Conservation (phyloP, 176 grass and related monocot genomes). For the Secale cereale region DNA sequence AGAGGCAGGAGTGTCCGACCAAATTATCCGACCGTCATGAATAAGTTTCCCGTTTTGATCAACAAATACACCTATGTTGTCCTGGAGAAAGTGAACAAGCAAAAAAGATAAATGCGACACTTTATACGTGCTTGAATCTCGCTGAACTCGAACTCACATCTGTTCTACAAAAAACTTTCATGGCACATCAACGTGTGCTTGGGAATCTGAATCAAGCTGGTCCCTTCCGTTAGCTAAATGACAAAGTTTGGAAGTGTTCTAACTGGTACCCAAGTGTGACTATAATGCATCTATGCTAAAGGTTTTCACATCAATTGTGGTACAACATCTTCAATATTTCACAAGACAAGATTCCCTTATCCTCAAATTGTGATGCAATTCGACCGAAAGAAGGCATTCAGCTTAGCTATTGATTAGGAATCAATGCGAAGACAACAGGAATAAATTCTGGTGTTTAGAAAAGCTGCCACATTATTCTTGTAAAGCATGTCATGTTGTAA, state of each 20-base stretch:
- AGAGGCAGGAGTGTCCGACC: conserved; percentile 78
- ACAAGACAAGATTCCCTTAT: conserved; percentile 18
- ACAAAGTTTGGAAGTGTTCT: background rate
- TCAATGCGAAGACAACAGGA: background rate
- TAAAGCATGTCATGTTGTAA: background rate
- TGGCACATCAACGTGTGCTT: background rate
- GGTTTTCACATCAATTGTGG: background rate
- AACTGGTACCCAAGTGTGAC: background rate
- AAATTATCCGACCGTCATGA: conserved; percentile 95
- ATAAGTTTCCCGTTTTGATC: conserved; percentile 98
- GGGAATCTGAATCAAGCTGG: background rate
- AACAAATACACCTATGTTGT: conserved; percentile 97
- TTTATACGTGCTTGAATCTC: background rate
- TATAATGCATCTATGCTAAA: conserved; percentile 9
- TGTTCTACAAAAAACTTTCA: background rate
- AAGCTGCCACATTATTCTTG: background rate
- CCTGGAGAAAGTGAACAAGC: conserved; percentile 42
- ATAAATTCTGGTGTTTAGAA: background rate
- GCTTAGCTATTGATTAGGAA: background rate
- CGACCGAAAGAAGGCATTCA: background rate
- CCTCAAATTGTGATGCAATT: conserved; percentile 14
- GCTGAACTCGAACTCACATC: background rate
- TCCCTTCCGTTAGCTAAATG: background rate
- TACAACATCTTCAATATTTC: conserved; percentile 13
- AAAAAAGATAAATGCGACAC: conserved; percentile 6